A percentile compares a stretch with the other conserved stretches of the same genome.
Conservation (phyloP, 768 basidiomycete species). For the Lactarius sanguifluus region DNA sequence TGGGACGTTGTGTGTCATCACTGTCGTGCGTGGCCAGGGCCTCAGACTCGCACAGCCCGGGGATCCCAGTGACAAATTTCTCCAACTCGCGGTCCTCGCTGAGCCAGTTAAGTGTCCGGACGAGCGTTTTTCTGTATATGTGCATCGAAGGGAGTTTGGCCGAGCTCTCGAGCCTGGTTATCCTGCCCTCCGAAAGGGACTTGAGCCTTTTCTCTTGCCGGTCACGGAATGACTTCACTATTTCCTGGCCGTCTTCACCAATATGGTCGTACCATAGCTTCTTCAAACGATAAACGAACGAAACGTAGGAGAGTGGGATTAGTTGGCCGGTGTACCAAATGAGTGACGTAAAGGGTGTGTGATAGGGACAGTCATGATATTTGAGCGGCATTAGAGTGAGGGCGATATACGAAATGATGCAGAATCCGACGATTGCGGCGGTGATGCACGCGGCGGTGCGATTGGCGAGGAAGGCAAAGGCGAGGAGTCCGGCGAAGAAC, state of each 20-base stretch:
- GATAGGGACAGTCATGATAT: neutral
- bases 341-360: neutral
- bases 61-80: neutral
- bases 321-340: neutral
- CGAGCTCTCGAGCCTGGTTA: neutral
- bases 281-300: too few species aligned
- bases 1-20: neutral
- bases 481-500: slow-evolving; percentile 5
- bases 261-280: too few species aligned
- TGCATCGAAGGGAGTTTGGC: neutral
- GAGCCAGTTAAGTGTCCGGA: neutral
- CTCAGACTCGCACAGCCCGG: neutral
- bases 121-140: neutral
- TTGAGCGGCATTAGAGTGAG: neutral
- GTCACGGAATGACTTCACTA: neutral
- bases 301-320: too few species aligned
- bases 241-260: neutral
- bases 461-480: slow-evolving; percentile 9
- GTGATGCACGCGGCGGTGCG: neutral
- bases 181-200: neutral
- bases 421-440: neutral
- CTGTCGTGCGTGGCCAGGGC: neutral
- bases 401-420: neutral
- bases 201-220: neutral
- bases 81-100: neutral